Evolutionary conservation across 2,329 filamentous ascomycete genomes (phyloP), one percentile per base, ranked within the genome.

Genomic region (Myriangium duriaei): DNA sequence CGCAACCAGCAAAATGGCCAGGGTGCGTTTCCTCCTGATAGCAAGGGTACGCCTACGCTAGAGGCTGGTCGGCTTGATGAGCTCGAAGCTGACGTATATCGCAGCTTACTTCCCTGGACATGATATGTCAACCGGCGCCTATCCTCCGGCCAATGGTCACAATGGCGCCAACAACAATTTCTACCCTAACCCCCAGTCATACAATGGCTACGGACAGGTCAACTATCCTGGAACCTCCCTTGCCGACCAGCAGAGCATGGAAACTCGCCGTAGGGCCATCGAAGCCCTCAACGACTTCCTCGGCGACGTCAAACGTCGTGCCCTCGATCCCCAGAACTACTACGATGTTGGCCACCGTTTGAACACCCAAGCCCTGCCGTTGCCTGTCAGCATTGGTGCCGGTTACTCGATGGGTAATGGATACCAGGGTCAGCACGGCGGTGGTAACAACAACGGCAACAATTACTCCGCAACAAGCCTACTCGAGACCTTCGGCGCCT

Each of bases 251-350:
- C 52, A 60, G 45, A 54, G 56, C 52, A 54, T 80, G 52, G 83
- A 88, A 53, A 72, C 76, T 48, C 76, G 82, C 53, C 91, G 88
- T 65, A 83, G 86, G 37, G 65, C 63, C 45, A 83, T 80, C 49
- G 86, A 95, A 53, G 81, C 83, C 42, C 67, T 95, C 42, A 88
- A 93, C 55, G 85, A 94, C 57, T 94, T 96, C 65, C 93, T 96
- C 49, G 84, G 82, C 48, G 85, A 83, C 56, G 78, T 86, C 49
- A 96, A 95, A 70, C 83, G 87, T 51, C 81, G 86, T 53, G 78
- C 86, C 51, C 81, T 96, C 48, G 85, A 96, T 56, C 82, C 87
- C 3, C 72, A 72, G 38, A 91, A 81, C n/a, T 96, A 95, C 60
- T 72, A 81, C 41, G 83, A 92, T 54, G 86, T 98, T 47, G 86